Base-by-base conservation (phyloP, 345 rosid species). In the Ceriops zippeliana region DNA sequence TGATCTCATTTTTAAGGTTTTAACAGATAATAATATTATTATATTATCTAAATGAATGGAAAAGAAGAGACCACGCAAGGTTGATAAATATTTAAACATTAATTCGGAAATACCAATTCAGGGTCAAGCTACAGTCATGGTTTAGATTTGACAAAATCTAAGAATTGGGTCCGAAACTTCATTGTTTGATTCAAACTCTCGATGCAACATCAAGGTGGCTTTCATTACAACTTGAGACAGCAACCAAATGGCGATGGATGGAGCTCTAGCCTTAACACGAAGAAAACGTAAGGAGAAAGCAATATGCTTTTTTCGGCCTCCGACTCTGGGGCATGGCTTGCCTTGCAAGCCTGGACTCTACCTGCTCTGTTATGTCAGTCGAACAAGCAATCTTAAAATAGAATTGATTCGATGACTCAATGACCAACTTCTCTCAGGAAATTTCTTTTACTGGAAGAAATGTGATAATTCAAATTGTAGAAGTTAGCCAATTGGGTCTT, bases 301-400 rank as follows among this genome's bases (percentile, higher is more conserved):
- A 67, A 76, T 73, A 13, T 10, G 6, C 6, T 17, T 30, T 24
- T 8, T 5, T 26, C 27, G 53, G 63, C 42, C 16, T 52, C 7
- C 16, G 13, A 58, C 24, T 35, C 7, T 24, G 37, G n/a, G 63
- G 17, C 52, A 58, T 76, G 79, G 54, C 80, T 81, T 83, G 78
- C 70, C 81, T 81, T 81, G 78, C 76, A 81, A 83, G 87, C 52
- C 9, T 64, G 74, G 78, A 73, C 66, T 63, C 66, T 26, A 63
- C 20, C 72, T 32, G 59, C 61, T 63, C 58, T 31, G 42, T n/a
- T 62, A 32, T 61, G 38, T 27, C 28, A 1, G 11, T 54, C 10
- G 28, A 22, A 54, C 22, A 66, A 70, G 3, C 38, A 58, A 59
- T 56, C 31, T 27, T 13, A 4, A 37, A 60, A 46, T 28, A 1